phyloP scores from a whole-genome alignment of 2,329 filamentous ascomycete species.

The Purpureocillium lavendulum region DNA sequence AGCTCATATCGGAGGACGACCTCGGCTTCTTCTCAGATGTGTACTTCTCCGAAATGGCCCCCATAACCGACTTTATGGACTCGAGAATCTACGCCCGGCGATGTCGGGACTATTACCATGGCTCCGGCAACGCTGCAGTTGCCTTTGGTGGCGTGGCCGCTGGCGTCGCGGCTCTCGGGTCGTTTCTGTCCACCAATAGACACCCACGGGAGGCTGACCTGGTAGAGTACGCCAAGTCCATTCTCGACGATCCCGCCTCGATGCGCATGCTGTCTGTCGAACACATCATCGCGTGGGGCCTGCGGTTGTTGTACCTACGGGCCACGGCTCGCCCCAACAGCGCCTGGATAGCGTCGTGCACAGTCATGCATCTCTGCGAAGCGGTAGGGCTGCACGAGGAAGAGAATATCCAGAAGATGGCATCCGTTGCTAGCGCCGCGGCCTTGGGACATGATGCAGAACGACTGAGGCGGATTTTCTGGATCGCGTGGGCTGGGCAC shows the following conservation, averaged over 20 bases:
- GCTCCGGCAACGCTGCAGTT: conserved; percentile 4
- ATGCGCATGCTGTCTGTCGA: conserved; percentile 11
- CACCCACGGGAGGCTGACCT: conserved; percentile 12
- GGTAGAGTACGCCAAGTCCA: conserved; percentile 12
- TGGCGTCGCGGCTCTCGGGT: conserved; percentile 14
- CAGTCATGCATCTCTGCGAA: conserved; percentile 12
- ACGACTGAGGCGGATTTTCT: conserved; percentile 13
- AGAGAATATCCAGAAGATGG: conserved; percentile 13
- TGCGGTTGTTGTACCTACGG: conserved; percentile 13
- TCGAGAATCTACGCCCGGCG: conserved; percentile 6
- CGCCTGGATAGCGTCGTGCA: conserved; percentile 15
- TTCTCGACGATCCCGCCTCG: conserved; percentile 14
- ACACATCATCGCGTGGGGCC: conserved; percentile 11
- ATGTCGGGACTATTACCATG: conserved; percentile 11
- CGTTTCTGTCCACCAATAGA: conserved; percentile 11
- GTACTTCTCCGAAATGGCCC: conserved; percentile 10
- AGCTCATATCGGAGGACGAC: conserved; percentile 11
- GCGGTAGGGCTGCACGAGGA: conserved; percentile 13
- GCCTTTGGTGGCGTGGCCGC: conserved; percentile 13
- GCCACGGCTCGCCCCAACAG: conserved; percentile 13
- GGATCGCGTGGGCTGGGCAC: conserved; percentile 13
- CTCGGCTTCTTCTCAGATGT: conserved; percentile 9
- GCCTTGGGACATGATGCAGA: conserved; percentile 9
- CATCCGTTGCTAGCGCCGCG: conserved; percentile 7
- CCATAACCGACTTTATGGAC: conserved; percentile 10